Evolutionary conservation across 1,284 basidiomycete genomes (phyloP).

Genomic region (Sphaerobolus stellatus): DNA sequence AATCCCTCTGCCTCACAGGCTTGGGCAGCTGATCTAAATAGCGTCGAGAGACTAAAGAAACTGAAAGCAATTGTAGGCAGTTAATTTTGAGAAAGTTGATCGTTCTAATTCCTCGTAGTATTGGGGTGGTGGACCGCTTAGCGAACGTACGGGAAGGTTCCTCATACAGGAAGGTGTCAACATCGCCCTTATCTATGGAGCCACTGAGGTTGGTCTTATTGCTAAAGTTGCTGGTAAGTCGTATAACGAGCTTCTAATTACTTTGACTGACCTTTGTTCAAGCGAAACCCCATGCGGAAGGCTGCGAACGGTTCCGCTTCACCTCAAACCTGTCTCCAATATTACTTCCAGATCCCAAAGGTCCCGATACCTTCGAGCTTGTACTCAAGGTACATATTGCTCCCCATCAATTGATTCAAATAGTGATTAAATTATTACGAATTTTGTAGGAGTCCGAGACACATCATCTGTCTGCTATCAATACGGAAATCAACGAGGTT

Average conservation of each 20-base stretch:
- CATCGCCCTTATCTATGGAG: slow-evolving; percentile 1
- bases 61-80: slow-evolving; percentile 18
- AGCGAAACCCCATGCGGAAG: slow-evolving; percentile 4
- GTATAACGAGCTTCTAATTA: not conserved
- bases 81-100: not conserved
- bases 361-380: not conserved
- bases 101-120: not conserved
- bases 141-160: not conserved
- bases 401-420: not conserved
- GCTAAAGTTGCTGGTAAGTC: not conserved
- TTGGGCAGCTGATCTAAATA: slow-evolving; percentile 23
- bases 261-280: not conserved
- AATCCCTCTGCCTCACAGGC: slow-evolving; percentile 13
- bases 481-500: slow-evolving; percentile 25
- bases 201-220: slow-evolving; percentile 10
- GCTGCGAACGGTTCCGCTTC: slow-evolving; percentile 8
- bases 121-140: slow-evolving; percentile 10
- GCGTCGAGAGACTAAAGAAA: slow-evolving; percentile 18
- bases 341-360: not conserved
- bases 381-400: slow-evolving; percentile 1
- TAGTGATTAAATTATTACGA: not conserved
- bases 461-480: slow-evolving; percentile 25
- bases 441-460: not conserved
- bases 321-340: not conserved
- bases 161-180: not conserved